phyloP scores from a whole-genome alignment of 1,284 basidiomycete species.

The Neolentinus lepideus region DNA sequence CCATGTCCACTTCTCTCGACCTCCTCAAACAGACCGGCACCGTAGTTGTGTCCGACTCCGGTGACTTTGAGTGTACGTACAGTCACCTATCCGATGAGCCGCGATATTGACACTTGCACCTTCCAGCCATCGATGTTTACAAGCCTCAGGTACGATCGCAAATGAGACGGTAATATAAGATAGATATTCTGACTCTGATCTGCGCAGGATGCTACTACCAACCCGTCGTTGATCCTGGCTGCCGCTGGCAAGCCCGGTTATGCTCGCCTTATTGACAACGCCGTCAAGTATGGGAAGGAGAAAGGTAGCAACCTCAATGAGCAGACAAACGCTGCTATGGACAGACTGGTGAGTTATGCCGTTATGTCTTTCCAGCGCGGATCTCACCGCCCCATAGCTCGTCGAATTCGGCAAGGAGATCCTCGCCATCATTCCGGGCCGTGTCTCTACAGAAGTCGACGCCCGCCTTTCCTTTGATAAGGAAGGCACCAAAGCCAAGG shows the following conservation, averaged over 20 bases:
- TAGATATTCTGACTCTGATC: conserved; percentile 6
- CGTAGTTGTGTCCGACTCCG: conserved; percentile 91
- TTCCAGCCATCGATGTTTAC: conserved; percentile 79
- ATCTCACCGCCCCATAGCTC: conserved; percentile 41
- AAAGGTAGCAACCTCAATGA: conserved; percentile 71
- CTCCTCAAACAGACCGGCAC: conserved; percentile 86
- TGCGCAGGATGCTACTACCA: conserved; percentile 83
- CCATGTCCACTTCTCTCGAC: conserved; percentile 87
- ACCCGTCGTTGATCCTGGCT: conserved; percentile 89
- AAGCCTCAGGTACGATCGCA: conserved; percentile 68
- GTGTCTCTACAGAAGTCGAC: conserved; percentile 99
- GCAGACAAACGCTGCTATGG: conserved; percentile 74
- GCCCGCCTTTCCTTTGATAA: conserved; percentile 96
- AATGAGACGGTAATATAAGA: neutral
- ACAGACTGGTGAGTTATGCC: conserved; percentile 67
- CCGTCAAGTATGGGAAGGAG: conserved; percentile 77
- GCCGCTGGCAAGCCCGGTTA: conserved; percentile 91
- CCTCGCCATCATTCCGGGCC: conserved; percentile 91
- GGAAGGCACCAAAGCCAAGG: conserved; percentile 88
- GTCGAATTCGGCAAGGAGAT: conserved; percentile 98
- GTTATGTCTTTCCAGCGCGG: neutral
- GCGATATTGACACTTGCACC: conserved; percentile 8
- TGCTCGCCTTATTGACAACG: conserved; percentile 76
- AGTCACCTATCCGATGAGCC: neutral
- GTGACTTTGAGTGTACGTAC: conserved; percentile 74